Base-by-base conservation (phyloP, 192 early-diverging fungal species). In the Coemansia sp. region DNA sequence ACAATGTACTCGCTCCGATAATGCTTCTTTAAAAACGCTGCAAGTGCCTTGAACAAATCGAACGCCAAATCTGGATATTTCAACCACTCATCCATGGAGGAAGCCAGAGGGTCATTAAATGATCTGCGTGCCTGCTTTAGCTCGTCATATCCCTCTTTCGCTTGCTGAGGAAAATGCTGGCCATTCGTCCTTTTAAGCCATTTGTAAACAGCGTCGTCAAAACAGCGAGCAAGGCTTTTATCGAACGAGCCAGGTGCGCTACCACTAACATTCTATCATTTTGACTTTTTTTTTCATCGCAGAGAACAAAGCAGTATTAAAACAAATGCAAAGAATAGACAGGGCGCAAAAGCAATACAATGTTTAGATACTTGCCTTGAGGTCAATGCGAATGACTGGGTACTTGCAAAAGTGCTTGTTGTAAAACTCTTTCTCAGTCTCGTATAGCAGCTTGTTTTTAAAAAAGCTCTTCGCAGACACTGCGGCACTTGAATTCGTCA, bases 331-430 rank as follows among this genome's bases (percentile, higher is more conserved):
- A n/a, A n/a, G n/a, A n/a, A n/a, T n/a, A n/a, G n/a, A n/a, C n/a
- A n/a, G n/a, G n/a, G n/a, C n/a, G 23, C 26, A n/a, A n/a, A 0
- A 53, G 10, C 51, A 53, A 20, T 26, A 53, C 7, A 1, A 5
- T 6, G 1, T 26, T 53, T 53, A n/a, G 43, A 46, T 58, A 65
- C 66, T 42, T 29, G 59, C 56, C 58, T 67, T 67, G 56, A 67
- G 29, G 48, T 26, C 34, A 30, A 67, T 4, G 9, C 31, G 66
- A 34, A 67, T 67, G 31, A 67, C 66, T 28, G 66, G 66, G 18
- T 9, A 33, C 29, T 23, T n/a, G 58, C 34, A 60, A 53, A 60
- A 61, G 23, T 49, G 30, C 51, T 49, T 13, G 1, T 56, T 53
- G n/a, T 43, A 67, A 45, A 67, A 59, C 7, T 37, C 48, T 3